These are phyloP conservation scores for Pholiota microspora DNA, from an alignment of 768 basidiomycete species.

Conservation along the genomic window DNA sequence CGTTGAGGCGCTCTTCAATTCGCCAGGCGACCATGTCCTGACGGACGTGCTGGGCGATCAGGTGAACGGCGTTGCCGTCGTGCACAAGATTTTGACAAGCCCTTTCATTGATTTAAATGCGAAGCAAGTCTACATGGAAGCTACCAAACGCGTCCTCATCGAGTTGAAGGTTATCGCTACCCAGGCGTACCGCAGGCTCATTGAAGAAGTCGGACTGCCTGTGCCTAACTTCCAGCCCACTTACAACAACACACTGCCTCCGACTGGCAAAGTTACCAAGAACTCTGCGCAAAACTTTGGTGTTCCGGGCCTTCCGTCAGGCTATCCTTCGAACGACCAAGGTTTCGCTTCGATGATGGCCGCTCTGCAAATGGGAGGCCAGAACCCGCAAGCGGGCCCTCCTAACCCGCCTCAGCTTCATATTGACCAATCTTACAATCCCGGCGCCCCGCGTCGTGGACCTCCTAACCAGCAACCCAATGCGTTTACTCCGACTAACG, in stretches of 20 bases:
- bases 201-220: constrained; percentile 92
- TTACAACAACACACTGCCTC: constrained; percentile 62
- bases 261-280: constrained; percentile 59
- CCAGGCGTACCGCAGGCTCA: constrained; percentile 89
- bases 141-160: constrained; percentile 87
- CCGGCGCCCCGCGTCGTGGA: constrained; percentile 33
- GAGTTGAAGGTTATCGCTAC: constrained; percentile 92
- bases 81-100: constrained; percentile 90
- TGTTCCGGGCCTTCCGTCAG: constrained; percentile 74
- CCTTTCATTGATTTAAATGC: constrained; percentile 74
- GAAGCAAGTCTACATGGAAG: constrained; percentile 72
- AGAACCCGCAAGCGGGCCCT: constrained; percentile 79
- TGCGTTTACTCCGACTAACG: constrained; percentile 38
- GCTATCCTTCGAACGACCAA: constrained; percentile 81
- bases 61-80: constrained; percentile 91
- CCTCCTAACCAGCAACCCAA: constrained; percentile 27
- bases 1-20: constrained; percentile 88
- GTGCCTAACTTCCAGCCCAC: constrained; percentile 85
- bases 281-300: constrained; percentile 54
- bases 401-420: constrained; percentile 55
- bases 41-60: constrained; percentile 95
- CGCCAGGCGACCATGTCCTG: constrained; percentile 84
- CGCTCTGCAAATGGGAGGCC: constrained; percentile 85
- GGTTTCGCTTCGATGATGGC: constrained; percentile 92
- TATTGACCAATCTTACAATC: constrained; percentile 62